Evolutionary conservation across 768 basidiomycete species (phyloP).

Genomic region (Tephrocybe sp.): DNA sequence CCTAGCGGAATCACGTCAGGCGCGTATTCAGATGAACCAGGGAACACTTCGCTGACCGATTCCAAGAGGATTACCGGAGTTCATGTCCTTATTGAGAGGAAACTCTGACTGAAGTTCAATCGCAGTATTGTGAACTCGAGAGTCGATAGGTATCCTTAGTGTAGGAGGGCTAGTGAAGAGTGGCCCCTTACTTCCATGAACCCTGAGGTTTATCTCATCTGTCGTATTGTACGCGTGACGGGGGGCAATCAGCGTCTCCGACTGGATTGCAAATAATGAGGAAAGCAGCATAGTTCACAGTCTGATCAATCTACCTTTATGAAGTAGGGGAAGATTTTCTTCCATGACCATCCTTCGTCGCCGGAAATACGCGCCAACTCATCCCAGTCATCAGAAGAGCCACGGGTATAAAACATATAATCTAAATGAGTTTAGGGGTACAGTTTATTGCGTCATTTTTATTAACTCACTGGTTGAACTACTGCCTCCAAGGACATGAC

Average conservation of each 20-base stretch:
- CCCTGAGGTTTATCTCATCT: slow-evolving; percentile 27
- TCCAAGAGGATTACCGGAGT: slow-evolving; percentile 24
- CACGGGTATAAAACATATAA: slow-evolving; percentile 30
- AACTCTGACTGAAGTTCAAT: slow-evolving; percentile 22
- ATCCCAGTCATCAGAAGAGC: slow-evolving; percentile 30
- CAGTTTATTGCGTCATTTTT: background rate
- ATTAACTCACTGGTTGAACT: slow-evolving; percentile 26
- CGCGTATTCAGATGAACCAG: no score
- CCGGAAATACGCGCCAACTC: slow-evolving; percentile 25
- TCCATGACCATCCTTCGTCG: slow-evolving; percentile 35
- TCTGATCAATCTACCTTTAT: slow-evolving; percentile 7
- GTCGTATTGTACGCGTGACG: slow-evolving; percentile 32
- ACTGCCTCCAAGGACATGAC: slow-evolving; percentile 29
- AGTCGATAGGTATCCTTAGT: slow-evolving; percentile 23
- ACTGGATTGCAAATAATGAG: slow-evolving; percentile 19
- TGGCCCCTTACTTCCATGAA: slow-evolving; percentile 31
- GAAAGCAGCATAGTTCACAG: background rate
- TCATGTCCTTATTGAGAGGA: slow-evolving; percentile 24
- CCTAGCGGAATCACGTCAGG: slow-evolving; percentile 15
- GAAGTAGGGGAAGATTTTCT: slow-evolving; percentile 25
- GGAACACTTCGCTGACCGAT: slow-evolving; percentile 18
- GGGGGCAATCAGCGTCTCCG: slow-evolving; percentile 29
- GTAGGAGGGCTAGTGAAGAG: slow-evolving; percentile 28
- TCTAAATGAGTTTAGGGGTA: slow-evolving; percentile 20
- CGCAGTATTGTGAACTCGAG: slow-evolving; percentile 27